phyloP scores from a whole-genome alignment of 441 rosid genomes.

The Iberis amara region DNA sequence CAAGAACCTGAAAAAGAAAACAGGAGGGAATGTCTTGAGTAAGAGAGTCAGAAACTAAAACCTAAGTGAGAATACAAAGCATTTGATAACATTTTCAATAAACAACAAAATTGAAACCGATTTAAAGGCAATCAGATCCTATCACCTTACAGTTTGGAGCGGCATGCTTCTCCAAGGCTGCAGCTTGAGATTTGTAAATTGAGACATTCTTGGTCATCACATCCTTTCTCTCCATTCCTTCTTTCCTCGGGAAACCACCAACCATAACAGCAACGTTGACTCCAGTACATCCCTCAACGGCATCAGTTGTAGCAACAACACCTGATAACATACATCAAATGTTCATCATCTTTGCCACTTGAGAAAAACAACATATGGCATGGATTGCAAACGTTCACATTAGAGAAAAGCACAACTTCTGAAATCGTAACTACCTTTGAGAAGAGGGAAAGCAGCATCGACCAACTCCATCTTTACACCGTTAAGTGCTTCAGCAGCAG shows the following conservation, averaged over 20 bases:
- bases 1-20: slow-evolving; percentile 47
- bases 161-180: slow-evolving; percentile 82
- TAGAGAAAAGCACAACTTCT: no score
- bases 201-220: slow-evolving; percentile 92
- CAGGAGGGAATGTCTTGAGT: not conserved
- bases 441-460: slow-evolving; percentile 95
- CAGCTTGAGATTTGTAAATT: slow-evolving; percentile 89
- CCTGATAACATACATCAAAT: slow-evolving; percentile 39
- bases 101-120: no score
- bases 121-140: no score
- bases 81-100: no score
- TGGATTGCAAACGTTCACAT: not conserved
- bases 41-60: slow-evolving; percentile 6
- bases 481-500: slow-evolving; percentile 86
- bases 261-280: slow-evolving; percentile 92
- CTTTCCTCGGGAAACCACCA: slow-evolving; percentile 95
- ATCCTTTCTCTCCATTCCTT: slow-evolving; percentile 98
- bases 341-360: not conserved
- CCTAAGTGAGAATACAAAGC: not conserved
- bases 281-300: slow-evolving; percentile 87
- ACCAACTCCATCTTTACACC: slow-evolving; percentile 94
- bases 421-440: slow-evolving; percentile 77
- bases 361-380: not conserved
- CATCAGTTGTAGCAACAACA: slow-evolving; percentile 91
- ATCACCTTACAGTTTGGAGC: slow-evolving; percentile 92